A percentile compares a stretch with the other conserved stretches of the same genome.
phyloP scores from a whole-genome alignment of 2,329 filamentous ascomycete species.

The Pleurostoma richardsiae region DNA sequence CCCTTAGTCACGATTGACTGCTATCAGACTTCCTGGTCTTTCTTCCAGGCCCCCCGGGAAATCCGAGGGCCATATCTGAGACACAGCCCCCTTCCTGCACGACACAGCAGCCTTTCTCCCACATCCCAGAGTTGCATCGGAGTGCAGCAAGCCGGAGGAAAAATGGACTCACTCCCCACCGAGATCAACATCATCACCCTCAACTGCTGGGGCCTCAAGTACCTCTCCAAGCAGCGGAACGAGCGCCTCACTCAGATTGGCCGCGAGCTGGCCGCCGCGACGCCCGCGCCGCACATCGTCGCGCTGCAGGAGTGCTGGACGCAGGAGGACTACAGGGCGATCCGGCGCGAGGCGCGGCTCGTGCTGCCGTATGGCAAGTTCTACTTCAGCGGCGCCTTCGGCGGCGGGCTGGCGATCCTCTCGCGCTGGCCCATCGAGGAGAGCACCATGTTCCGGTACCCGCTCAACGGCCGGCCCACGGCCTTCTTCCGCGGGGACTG shows the following conservation, averaged over 20 bases:
- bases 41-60: no score
- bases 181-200: constrained; percentile 78
- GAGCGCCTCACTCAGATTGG: constrained; percentile 83
- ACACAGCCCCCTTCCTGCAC: no score
- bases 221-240: constrained; percentile 70
- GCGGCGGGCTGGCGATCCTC: constrained; percentile 81
- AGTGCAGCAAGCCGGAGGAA: no score
- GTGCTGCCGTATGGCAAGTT: constrained; percentile 89
- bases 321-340: constrained; percentile 73
- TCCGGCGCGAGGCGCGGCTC: constrained; percentile 65
- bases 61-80: no score
- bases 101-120: no score
- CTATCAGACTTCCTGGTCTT: no score
- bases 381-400: constrained; percentile 85
- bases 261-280: constrained; percentile 63
- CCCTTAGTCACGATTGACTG: no score
- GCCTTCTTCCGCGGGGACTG: constrained; percentile 94
- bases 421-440: constrained; percentile 91
- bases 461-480: constrained; percentile 88
- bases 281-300: constrained; percentile 74
- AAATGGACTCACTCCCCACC: constrained; percentile 33
- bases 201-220: constrained; percentile 97
- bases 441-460: constrained; percentile 78
- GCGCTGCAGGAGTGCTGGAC: constrained; percentile 96
- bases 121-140: no score